Percentiles rank a stretch among this genome's conserved stretches.
Evolutionary conservation across 768 basidiomycete genomes (phyloP).

Genomic region (Pleurotus giganteus): DNA sequence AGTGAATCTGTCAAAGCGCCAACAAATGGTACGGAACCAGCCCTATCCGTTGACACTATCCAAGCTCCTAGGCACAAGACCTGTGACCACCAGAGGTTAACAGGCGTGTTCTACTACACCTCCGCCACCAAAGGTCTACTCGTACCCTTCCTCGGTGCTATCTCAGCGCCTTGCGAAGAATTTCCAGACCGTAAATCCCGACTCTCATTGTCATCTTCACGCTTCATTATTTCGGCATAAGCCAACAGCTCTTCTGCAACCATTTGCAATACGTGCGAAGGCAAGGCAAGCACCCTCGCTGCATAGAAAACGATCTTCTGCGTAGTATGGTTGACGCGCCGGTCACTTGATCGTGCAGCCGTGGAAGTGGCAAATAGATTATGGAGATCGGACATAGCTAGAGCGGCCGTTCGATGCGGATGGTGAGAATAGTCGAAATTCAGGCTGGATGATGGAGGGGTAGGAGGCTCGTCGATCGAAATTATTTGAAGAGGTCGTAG

Average conservation of each 20-base stretch:
- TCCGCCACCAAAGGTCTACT: too few relatives aligned
- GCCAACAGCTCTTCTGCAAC: slow-evolving; percentile 41
- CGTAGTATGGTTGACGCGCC: slow-evolving; percentile 34
- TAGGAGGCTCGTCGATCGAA: slow-evolving; percentile 7
- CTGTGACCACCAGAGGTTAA: too few relatives aligned
- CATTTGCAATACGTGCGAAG: slow-evolving; percentile 35
- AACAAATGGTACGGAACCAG: too few relatives aligned
- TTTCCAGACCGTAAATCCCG: too few relatives aligned
- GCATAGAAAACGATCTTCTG: slow-evolving; percentile 73
- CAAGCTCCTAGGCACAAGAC: too few relatives aligned
- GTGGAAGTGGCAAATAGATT: slow-evolving; percentile 32
- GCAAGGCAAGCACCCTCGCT: slow-evolving; percentile 54
- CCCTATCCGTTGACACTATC: too few relatives aligned
- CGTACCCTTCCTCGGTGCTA: too few relatives aligned
- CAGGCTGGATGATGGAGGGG: neutral
- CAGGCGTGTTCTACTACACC: too few relatives aligned
- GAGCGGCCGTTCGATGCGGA: slow-evolving; percentile 38
- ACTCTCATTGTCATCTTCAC: neutral
- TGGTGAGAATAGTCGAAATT: slow-evolving; percentile 29
- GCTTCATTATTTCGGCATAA: neutral
- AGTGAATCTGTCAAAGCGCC: too few relatives aligned
- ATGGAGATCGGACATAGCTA: slow-evolving; percentile 55
- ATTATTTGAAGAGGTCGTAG: slow-evolving; percentile 47
- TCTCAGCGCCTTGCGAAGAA: too few relatives aligned
- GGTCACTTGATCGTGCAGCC: neutral